Evolutionary conservation across 2,329 filamentous ascomycete species (phyloP).

Genomic region (Xylariaceae sp.): DNA sequence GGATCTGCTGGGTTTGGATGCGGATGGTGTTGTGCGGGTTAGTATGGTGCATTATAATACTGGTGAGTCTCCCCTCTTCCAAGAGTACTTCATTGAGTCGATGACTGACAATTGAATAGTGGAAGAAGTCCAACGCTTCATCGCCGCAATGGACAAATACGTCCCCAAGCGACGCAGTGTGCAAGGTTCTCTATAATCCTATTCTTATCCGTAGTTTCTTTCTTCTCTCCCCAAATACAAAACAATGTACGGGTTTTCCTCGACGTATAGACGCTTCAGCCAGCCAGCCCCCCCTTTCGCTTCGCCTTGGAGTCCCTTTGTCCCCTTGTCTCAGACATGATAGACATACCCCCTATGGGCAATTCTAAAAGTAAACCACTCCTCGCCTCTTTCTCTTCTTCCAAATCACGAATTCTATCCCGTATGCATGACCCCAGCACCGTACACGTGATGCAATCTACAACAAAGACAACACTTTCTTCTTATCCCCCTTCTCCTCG

Average conservation of each 20-base stretch:
- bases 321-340: neutral
- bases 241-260: too few relatives aligned
- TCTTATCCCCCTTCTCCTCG: too few relatives aligned
- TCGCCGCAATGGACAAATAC: conserved; percentile 48
- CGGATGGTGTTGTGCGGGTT: conserved; percentile 62
- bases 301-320: neutral
- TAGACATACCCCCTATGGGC: neutral
- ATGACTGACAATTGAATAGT: conserved; percentile 32
- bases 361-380: too few relatives aligned
- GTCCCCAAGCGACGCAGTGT: conserved; percentile 26
- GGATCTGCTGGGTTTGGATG: conserved; percentile 52
- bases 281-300: too few relatives aligned
- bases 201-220: too few relatives aligned
- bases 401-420: neutral
- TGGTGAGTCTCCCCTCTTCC: conserved; percentile 37
- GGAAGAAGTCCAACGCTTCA: conserved; percentile 50
- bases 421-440: neutral
- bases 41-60: conserved; percentile 72
- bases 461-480: neutral
- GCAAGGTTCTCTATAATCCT: too few relatives aligned
- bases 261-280: too few relatives aligned
- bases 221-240: too few relatives aligned
- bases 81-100: neutral
- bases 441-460: neutral
- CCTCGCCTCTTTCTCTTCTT: too few relatives aligned